Evolutionary conservation across 192 early-diverging fungal genomes (phyloP).

Genomic region (Dimargaris xerosporica): DNA sequence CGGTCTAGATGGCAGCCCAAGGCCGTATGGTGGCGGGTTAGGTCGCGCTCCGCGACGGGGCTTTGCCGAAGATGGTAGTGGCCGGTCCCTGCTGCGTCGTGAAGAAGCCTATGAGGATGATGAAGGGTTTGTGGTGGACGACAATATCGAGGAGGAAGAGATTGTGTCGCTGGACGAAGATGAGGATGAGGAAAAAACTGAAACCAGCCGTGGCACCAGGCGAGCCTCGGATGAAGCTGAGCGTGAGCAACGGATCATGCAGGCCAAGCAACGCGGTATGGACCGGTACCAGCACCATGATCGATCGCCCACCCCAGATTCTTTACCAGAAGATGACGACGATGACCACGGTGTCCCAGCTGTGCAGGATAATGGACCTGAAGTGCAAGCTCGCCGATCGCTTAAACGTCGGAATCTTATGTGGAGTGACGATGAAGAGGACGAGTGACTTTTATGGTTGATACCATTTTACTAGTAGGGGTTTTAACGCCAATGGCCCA

Average conservation of each 20-base stretch:
- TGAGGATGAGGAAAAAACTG: constrained; percentile 11
- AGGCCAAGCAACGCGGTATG: constrained; percentile 4
- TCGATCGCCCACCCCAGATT: background rate
- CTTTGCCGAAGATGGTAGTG: background rate
- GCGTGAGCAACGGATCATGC: constrained; percentile 9
- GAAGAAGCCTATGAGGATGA: constrained; percentile 22
- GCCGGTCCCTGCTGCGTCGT: no score
- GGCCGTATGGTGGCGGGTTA: background rate
- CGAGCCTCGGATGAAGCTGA: background rate
- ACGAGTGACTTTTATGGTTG: constrained; percentile 5
- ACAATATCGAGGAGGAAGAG: constrained; percentile 28
- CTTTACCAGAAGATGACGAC: no score
- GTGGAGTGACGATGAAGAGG: constrained; percentile 11
- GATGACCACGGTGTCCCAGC: no score
- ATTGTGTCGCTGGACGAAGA: constrained; percentile 24
- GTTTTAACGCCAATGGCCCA: no score
- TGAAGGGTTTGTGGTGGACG: constrained; percentile 38
- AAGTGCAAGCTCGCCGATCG: background rate
- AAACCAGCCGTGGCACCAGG: background rate
- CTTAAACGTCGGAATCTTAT: constrained; percentile 7
- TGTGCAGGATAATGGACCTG: no score
- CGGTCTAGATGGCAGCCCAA: constrained; percentile 13
- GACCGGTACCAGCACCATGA: constrained; percentile 4
- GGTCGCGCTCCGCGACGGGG: background rate
- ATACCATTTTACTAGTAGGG: background rate